phyloP scores from a whole-genome alignment of 2,329 filamentous ascomycete species.

The Alternaria conjuncta region DNA sequence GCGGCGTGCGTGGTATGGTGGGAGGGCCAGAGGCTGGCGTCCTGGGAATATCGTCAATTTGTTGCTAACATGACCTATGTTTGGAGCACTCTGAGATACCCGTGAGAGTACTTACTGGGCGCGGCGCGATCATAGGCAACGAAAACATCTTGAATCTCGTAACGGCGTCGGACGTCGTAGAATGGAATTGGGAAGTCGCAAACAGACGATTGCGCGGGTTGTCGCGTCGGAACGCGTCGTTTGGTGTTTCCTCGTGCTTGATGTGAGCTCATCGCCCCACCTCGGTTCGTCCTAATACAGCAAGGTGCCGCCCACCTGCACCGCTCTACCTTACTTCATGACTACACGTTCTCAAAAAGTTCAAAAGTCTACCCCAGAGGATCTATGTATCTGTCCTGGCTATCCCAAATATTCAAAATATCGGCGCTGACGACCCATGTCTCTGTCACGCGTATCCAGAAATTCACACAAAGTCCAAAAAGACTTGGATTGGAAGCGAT shows the following conservation, averaged over 20 bases:
- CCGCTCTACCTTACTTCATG: background rate
- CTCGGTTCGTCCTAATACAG: constrained; percentile 8
- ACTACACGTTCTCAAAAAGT: background rate
- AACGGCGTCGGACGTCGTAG: background rate
- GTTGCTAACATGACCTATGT: background rate
- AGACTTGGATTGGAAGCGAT: background rate
- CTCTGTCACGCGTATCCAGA: background rate
- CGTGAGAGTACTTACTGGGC: constrained; percentile 16
- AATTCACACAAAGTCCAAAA: background rate
- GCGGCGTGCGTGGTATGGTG: constrained; percentile 26
- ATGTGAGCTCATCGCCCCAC: constrained; percentile 15
- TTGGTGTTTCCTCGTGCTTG: constrained; percentile 13
- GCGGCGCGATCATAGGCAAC: constrained; percentile 26
- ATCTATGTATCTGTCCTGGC: background rate
- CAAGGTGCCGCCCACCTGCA: background rate
- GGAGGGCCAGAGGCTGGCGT: constrained; percentile 41
- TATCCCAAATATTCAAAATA: background rate
- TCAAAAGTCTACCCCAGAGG: background rate
- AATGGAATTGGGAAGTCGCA: background rate
- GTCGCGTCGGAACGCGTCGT: constrained; percentile 14
- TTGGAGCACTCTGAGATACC: background rate
- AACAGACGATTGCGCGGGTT: background rate
- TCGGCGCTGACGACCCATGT: background rate
- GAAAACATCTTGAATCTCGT: constrained; percentile 17
- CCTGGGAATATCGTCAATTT: constrained; percentile 25